These are phyloP conservation scores for Pisolithus marmoratus DNA, from an alignment of 768 basidiomycete genomes.

Conservation along the genomic window DNA sequence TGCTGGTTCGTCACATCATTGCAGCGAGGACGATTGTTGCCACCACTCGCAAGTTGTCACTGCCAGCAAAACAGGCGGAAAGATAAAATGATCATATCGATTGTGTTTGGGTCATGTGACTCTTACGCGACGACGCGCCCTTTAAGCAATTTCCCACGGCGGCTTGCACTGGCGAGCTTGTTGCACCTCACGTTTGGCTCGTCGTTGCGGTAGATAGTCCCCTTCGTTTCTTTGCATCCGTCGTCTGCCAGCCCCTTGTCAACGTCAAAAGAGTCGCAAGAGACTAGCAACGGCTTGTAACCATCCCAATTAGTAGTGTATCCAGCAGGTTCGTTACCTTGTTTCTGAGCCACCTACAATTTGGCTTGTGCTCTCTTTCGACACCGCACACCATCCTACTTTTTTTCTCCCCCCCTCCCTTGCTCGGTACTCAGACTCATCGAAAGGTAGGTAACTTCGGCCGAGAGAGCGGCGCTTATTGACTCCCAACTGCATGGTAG, in stretches of 20 bases:
- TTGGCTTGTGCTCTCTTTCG: slow-evolving; percentile 10
- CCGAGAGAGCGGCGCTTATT: background rate
- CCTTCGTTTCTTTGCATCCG: slow-evolving; percentile 6
- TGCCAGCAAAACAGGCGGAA: too few relatives aligned
- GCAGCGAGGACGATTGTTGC: too few relatives aligned
- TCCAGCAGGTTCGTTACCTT: slow-evolving; percentile 5
- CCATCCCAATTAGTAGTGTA: slow-evolving; percentile 12
- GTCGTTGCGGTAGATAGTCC: slow-evolving; percentile 18
- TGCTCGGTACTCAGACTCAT: slow-evolving; percentile 9
- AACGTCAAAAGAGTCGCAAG: slow-evolving; percentile 7
- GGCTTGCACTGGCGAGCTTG: slow-evolving; percentile 18
- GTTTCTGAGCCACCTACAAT: slow-evolving; percentile 18
- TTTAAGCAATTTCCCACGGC: slow-evolving; percentile 30
- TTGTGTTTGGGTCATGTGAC: slow-evolving; percentile 30
- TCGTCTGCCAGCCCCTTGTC: slow-evolving; percentile 6
- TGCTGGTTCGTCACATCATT: too few relatives aligned
- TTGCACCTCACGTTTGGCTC: slow-evolving; percentile 24
- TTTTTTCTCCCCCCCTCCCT: background rate
- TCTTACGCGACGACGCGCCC: slow-evolving; percentile 35
- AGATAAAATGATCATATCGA: too few relatives aligned
- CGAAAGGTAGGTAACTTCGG: slow-evolving; percentile 17
- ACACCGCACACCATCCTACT: slow-evolving; percentile 20
- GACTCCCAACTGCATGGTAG: slow-evolving; percentile 5
- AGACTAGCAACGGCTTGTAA: slow-evolving; percentile 2
- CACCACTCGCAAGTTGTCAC: too few relatives aligned